Evolutionary conservation across 176 grass and related monocot species (phyloP).

Genomic region (Chrysopogon serrulatus): DNA sequence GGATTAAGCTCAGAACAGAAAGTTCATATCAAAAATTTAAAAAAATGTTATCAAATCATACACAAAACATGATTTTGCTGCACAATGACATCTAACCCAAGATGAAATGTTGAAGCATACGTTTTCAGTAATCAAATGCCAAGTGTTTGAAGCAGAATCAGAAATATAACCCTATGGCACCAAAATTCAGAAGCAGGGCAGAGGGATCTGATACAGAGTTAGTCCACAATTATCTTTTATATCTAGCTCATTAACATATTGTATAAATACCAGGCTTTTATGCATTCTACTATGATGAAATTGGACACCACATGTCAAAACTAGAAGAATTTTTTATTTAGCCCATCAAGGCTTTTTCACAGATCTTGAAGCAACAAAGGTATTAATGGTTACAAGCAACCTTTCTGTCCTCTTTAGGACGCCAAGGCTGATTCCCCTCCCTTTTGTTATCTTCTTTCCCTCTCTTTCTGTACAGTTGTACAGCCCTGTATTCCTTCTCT

Average conservation of each 20-base stretch:
- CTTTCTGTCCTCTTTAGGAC: too few relatives aligned
- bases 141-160: not conserved
- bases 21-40: not conserved
- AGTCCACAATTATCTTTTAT: not conserved
- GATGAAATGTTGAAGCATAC: not conserved
- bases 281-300: not conserved
- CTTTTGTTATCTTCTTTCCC: too few relatives aligned
- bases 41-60: not conserved
- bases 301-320: not conserved
- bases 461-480: too few relatives aligned
- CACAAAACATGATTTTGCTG: constrained; percentile 1
- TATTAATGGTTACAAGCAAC: too few relatives aligned
- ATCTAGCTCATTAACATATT: not conserved
- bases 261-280: not conserved
- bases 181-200: not conserved
- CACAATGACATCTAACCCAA: not conserved
- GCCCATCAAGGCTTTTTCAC: not conserved
- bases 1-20: not conserved
- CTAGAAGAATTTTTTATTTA: not conserved
- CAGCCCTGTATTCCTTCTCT: too few relatives aligned
- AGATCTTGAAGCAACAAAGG: not conserved
- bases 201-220: not conserved
- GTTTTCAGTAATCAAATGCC: not conserved
- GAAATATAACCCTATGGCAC: not conserved
- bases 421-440: too few relatives aligned